A percentile compares a stretch with the other conserved stretches of the same genome.
Evolutionary conservation across 495 filamentous ascomycete genomes (phyloP).

Genomic region (Aspergillus diversus): DNA sequence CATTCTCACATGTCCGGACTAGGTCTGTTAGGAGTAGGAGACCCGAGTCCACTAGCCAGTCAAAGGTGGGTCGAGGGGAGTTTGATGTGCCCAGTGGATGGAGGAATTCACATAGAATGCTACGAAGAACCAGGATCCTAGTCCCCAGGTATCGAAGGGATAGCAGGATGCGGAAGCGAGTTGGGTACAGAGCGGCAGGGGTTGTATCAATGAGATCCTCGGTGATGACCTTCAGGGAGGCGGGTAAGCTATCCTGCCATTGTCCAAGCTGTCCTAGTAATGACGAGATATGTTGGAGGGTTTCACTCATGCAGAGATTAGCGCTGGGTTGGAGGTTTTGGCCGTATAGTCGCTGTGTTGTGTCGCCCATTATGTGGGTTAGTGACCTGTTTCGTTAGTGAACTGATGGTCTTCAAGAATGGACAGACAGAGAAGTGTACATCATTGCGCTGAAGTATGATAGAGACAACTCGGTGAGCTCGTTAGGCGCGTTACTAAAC

Average conservation of each 20-base stretch:
- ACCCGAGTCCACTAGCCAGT: background rate
- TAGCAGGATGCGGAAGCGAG: slow-evolving; percentile 3
- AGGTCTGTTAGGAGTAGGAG: background rate
- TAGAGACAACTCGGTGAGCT: background rate
- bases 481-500: slow-evolving; percentile 6
- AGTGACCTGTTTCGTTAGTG: background rate
- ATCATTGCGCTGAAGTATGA: background rate
- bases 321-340: background rate
- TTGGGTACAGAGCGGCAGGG: background rate
- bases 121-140: slow-evolving; percentile 1
- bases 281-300: background rate
- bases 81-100: background rate
- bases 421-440: background rate
- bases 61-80: background rate
- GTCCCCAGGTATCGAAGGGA: slow-evolving; percentile 8
- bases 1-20: background rate
- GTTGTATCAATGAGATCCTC: background rate
- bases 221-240: slow-evolving; percentile 2
- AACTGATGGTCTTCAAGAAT: too few species aligned
- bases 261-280: slow-evolving; percentile 5
- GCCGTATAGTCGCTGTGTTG: slow-evolving; percentile 1
- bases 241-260: slow-evolving; percentile 11
- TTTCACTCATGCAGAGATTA: background rate
- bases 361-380: slow-evolving; percentile 8
- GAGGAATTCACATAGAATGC: background rate